Base-by-base conservation (phyloP, 805 yeast species). In the Hanseniaspora lindneri region DNA sequence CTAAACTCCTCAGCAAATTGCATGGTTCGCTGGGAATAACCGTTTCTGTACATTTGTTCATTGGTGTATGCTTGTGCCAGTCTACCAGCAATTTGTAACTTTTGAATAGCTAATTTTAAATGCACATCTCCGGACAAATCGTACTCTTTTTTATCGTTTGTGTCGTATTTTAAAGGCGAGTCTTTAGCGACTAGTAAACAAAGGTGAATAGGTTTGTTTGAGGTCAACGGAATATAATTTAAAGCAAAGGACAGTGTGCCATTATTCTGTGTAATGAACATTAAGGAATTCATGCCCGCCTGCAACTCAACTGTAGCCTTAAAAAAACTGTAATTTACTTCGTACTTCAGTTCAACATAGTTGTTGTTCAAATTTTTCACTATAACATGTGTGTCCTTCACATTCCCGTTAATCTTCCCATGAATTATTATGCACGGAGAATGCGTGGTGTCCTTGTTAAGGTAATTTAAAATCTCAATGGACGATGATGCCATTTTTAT, bases 61-160 rank as follows among this genome's bases (percentile, higher is more conserved):
- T 77, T 79, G 0, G 96, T 88, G 62, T 74, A 87, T 0, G 95
- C 94, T 57, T 85, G 89, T 94, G 85, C 84, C 63, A 88, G 63
- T 55, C 95, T 71, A 4, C 83, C 94, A 3, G 84, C 95, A 52
- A 86, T 75, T 56, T 92, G 75, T 54, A 89, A 60, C 60, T 85
- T 85, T 54, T 68, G 69, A 17, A 83, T 66, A 1, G 95, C 95
- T 4, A 79, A 60, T n/a, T 78, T 78, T 20, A 88, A 55, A 13
- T 70, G 75, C 52, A 83, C 79, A 2, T 79, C 80, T 54, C 83
- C 92, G 8, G 33, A 6, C 13, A 34, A 20, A 28, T 69, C 61
- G 20, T 60, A 54, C 6, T 57, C 53, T 46, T 69, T 72, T 54
- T 73, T 69, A 2, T 60, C 42, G 32, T 49, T 51, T 54, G 84